Evolutionary conservation across 202 grass and related monocot genomes (phyloP).

Genomic region (Eragrostis tef): DNA sequence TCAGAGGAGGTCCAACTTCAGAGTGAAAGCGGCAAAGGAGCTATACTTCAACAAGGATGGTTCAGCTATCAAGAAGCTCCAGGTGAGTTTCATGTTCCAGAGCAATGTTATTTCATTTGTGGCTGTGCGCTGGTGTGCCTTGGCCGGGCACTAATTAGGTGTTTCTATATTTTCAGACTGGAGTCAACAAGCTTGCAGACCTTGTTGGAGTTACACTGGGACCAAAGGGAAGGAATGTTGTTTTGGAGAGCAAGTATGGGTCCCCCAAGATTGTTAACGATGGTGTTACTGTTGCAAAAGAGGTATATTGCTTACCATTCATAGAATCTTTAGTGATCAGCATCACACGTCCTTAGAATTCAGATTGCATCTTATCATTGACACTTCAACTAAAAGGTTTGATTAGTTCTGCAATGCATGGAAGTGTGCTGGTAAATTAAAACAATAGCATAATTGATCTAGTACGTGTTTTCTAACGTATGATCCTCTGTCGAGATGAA

Average conservation of each 20-base stretch:
- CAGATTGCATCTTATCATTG: neutral
- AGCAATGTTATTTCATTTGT: neutral
- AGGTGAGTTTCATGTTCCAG: slow-evolving; percentile 50
- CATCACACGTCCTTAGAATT: neutral
- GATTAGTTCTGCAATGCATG: slow-evolving; percentile 1
- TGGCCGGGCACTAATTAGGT: slow-evolving; percentile 1
- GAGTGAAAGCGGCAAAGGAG: slow-evolving; percentile 91
- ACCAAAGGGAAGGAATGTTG: slow-evolving; percentile 98
- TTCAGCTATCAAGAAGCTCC: slow-evolving; percentile 87
- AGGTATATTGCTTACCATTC: slow-evolving; percentile 54
- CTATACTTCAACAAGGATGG: slow-evolving; percentile 99
- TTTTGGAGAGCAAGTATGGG: slow-evolving; percentile 99
- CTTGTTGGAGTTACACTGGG: slow-evolving; percentile 96
- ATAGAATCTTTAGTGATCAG: neutral
- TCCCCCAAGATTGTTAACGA: slow-evolving; percentile 98
- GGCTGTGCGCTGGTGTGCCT: neutral
- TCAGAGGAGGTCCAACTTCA: slow-evolving; percentile 66
- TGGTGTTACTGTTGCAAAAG: slow-evolving; percentile 95
- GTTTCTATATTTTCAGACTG: slow-evolving; percentile 57
- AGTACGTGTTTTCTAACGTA: neutral
- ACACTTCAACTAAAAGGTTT: neutral
- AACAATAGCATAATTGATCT: neutral
- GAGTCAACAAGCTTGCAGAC: slow-evolving; percentile 95
- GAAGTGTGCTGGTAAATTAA: neutral
- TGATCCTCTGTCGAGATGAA: neutral